Conservation (phyloP, 2,329 filamentous ascomycete genomes). For the Penicillium brasilianum region DNA sequence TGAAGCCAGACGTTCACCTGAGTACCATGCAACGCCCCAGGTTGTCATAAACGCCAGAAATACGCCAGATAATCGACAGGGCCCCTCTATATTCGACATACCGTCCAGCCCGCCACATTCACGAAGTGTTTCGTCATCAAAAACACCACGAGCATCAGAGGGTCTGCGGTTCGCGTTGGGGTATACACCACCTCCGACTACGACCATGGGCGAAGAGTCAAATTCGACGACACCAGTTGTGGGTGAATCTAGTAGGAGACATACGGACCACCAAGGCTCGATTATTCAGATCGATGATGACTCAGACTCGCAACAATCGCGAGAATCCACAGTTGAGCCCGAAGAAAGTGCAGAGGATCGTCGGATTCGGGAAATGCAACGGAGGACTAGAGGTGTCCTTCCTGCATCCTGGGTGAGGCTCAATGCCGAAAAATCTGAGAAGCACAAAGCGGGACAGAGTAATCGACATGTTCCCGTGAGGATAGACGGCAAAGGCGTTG, state of each 20-base stretch:
- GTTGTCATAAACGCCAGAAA: constrained; percentile 35
- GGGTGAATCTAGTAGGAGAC: constrained; percentile 21
- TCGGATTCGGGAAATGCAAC: constrained; percentile 42
- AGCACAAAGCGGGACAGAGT: constrained; percentile 26
- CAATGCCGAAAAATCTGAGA: constrained; percentile 41
- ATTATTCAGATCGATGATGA: constrained; percentile 25
- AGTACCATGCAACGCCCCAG: constrained; percentile 24
- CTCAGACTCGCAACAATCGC: constrained; percentile 28
- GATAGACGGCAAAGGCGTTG: constrained; percentile 40
- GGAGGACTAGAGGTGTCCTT: constrained; percentile 54
- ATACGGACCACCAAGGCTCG: constrained; percentile 16
- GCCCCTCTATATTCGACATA: constrained; percentile 38
- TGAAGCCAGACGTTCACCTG: constrained; percentile 10
- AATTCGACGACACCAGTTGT: constrained; percentile 25
- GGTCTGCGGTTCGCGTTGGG: constrained; percentile 46
- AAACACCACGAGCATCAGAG: constrained; percentile 25
- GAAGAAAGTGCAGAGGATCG: constrained; percentile 30
- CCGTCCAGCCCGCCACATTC: constrained; percentile 49
- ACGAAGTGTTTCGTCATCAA: constrained; percentile 38
- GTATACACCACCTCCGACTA: constrained; percentile 36
- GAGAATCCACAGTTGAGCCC: constrained; percentile 27
- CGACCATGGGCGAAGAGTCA: constrained; percentile 33
- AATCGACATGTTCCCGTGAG: constrained; percentile 29
- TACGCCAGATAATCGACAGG: constrained; percentile 12
- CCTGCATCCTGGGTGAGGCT: constrained; percentile 55